A percentile compares a stretch with the other conserved stretches of the same genome.
Conservation (phyloP, 768 basidiomycete species). For the Leccinum disarticulatum region DNA sequence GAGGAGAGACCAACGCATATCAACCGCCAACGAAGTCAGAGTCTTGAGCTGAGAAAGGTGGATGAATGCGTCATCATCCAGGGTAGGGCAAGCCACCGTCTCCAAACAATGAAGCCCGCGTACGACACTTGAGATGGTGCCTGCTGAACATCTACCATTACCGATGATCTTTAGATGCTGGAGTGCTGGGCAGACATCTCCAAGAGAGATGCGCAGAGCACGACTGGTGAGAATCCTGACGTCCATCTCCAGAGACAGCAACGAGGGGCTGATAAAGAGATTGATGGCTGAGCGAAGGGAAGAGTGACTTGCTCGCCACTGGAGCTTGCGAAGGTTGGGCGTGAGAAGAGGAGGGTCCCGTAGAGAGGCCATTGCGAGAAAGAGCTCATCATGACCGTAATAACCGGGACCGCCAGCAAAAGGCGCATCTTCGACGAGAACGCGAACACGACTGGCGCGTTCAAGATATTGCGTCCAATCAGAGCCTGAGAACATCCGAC, state of each 20-base stretch:
- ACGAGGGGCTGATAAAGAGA: slow-evolving; percentile 22
- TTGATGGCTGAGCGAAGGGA: slow-evolving; percentile 11
- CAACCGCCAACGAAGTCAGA: slow-evolving; percentile 21
- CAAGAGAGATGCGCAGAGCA: slow-evolving; percentile 13
- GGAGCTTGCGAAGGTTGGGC: slow-evolving; percentile 21
- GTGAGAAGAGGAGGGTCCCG: slow-evolving; percentile 22
- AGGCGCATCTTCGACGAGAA: slow-evolving; percentile 6
- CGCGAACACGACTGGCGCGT: slow-evolving; percentile 16
- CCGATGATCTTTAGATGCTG: slow-evolving; percentile 23
- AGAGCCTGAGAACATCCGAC: slow-evolving; percentile 17
- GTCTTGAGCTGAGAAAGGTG: slow-evolving; percentile 23
- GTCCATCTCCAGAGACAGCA: slow-evolving; percentile 24
- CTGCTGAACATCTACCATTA: slow-evolving; percentile 15
- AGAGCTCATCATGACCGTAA: slow-evolving; percentile 5
- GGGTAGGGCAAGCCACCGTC: slow-evolving; percentile 17
- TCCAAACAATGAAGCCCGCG: slow-evolving; percentile 15
- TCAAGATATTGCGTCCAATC: slow-evolving; percentile 22
- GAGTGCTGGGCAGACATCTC: slow-evolving; percentile 16
- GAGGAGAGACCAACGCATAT: slow-evolving; percentile 26
- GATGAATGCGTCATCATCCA: slow-evolving; percentile 23
- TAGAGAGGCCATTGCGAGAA: slow-evolving; percentile 17
- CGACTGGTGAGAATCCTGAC: slow-evolving; percentile 17
- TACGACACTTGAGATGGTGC: slow-evolving; percentile 16
- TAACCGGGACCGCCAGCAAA: neutral
- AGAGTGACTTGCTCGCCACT: slow-evolving; percentile 13